These are phyloP conservation scores for Clarireedia monteithiana DNA, from an alignment of 2,329 filamentous ascomycete species.

Conservation along the genomic window DNA sequence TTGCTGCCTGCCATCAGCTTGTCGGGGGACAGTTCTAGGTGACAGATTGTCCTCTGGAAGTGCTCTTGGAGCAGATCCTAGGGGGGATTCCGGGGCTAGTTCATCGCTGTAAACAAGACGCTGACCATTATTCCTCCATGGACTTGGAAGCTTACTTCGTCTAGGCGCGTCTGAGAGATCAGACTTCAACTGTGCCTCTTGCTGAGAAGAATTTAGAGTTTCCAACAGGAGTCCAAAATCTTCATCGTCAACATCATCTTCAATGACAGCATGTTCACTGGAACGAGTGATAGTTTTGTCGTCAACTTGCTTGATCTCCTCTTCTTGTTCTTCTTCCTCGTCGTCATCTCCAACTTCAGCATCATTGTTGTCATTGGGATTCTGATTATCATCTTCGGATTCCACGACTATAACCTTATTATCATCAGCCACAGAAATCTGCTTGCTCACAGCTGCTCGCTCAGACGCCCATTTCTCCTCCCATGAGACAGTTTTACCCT, in stretches of 20 bases:
- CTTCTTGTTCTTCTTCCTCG: neutral
- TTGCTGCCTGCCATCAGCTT: neutral
- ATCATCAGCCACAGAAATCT: slow-evolving; percentile 16
- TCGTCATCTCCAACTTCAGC: neutral
- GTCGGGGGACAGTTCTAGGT: neutral
- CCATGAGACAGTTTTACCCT: slow-evolving; percentile 8
- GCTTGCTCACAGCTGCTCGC: slow-evolving; percentile 20
- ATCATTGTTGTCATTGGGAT: neutral
- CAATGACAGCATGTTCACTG: neutral
- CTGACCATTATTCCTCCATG: slow-evolving; percentile 28
- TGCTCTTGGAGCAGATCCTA: slow-evolving; percentile 3
- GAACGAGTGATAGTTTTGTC: neutral
- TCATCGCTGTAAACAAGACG: slow-evolving; percentile 27
- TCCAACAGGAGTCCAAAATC: slow-evolving; percentile 27
- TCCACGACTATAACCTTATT: slow-evolving; percentile 22
- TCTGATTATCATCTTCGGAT: slow-evolving; percentile 14
- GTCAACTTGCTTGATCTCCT: neutral
- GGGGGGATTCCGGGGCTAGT: slow-evolving; percentile 9
- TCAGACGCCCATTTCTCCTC: slow-evolving; percentile 22
- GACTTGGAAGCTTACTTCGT: slow-evolving; percentile 27
- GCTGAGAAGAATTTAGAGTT: slow-evolving; percentile 26
- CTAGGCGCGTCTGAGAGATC: slow-evolving; percentile 20
- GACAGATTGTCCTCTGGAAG: neutral
- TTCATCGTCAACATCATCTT: slow-evolving; percentile 21
- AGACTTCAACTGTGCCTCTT: slow-evolving; percentile 9